Evolutionary conservation across 805 yeast species (phyloP), one percentile per base, ranked within the genome.

Genomic region (Ogataea henricii): DNA sequence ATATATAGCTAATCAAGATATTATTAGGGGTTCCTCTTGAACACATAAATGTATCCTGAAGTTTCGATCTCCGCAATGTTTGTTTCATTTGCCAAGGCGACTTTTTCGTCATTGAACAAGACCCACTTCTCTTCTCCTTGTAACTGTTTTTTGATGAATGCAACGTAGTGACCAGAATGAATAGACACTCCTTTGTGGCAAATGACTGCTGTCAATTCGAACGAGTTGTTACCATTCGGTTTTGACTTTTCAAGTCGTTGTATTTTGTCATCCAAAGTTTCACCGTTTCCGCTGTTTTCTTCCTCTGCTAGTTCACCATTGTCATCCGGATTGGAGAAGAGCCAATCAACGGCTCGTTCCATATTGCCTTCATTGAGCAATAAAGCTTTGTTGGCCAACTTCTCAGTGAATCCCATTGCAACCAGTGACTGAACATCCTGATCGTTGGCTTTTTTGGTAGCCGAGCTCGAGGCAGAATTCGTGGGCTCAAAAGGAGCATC

Each of bases 151-250:
- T 73, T 77, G 26, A 87, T 71, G 58, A 86, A 90, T 1, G 84
- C 87, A 34, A 91, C 97, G 65, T 90, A 90, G 64, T 90, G 97
- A 0, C 97, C 97, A 0, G 96, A 87, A 56, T 91, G 96, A 1
- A 89, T 85, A 10, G 96, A 85, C 2, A 82, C 74, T 6, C 97
- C 97, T 64, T 90, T 91, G 65, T 90, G 97, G 63, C 96, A 89
- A 13, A 91, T 73, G 4, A 87, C 84, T 0, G 86, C 85, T 37
- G 76, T 72, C 40, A 91, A 65, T 3, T 57, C 52, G 60, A 84
- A 89, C 2, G 23, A 20, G 3, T 44, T 49, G 7, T 36, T 22
- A 7, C 32, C 27, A 3, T 36, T 29, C 1, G 50, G 34, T 2
- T 44, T 32, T 4, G 33, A n/a, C n/a, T n/a, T 26, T 20, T 52